Evolutionary conservation across 805 yeast species (phyloP).

Genomic region (Myxozyma udenii): DNA sequence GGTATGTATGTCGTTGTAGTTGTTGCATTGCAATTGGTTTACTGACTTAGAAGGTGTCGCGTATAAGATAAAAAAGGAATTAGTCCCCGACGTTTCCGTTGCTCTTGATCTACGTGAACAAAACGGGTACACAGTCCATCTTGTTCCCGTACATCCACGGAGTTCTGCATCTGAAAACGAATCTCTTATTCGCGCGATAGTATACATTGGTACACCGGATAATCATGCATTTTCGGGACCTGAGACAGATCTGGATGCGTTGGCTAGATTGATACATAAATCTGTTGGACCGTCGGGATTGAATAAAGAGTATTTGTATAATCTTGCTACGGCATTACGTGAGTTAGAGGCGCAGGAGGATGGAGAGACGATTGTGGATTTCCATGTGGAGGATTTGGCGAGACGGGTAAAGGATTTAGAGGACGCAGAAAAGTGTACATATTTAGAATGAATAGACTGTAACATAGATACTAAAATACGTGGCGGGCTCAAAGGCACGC

Average conservation of each 20-base stretch:
- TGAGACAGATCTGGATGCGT: constrained; percentile 49
- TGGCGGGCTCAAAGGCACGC: too few species aligned
- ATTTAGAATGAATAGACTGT: too few species aligned
- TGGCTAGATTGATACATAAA: constrained; percentile 59
- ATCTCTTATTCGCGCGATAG: constrained; percentile 48
- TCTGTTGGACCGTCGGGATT: constrained; percentile 79
- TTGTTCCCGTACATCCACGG: constrained; percentile 50
- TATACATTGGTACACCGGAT: constrained; percentile 78
- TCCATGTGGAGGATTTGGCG: constrained; percentile 16
- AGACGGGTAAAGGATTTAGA: constrained; percentile 12
- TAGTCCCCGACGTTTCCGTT: constrained; percentile 58
- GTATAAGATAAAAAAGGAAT: constrained; percentile 67
- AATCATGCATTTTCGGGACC: constrained; percentile 87
- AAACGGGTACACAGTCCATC: constrained; percentile 76
- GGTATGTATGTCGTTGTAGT: constrained; percentile 2
- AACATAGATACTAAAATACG: too few species aligned
- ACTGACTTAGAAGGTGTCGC: constrained; percentile 62
- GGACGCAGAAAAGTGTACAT: background rate
- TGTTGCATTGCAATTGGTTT: constrained; percentile 33
- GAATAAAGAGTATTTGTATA: constrained; percentile 65
- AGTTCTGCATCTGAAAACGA: constrained; percentile 5
- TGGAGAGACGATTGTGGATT: constrained; percentile 9
- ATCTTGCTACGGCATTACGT: constrained; percentile 51
- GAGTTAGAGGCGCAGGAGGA: constrained; percentile 34
- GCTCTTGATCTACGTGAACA: constrained; percentile 82